A percentile compares a stretch with the other conserved stretches of the same genome.
These are phyloP conservation scores for Phytopythium kandeliae DNA, from an alignment of 352 stramenopile species.

Conservation along the genomic window DNA sequence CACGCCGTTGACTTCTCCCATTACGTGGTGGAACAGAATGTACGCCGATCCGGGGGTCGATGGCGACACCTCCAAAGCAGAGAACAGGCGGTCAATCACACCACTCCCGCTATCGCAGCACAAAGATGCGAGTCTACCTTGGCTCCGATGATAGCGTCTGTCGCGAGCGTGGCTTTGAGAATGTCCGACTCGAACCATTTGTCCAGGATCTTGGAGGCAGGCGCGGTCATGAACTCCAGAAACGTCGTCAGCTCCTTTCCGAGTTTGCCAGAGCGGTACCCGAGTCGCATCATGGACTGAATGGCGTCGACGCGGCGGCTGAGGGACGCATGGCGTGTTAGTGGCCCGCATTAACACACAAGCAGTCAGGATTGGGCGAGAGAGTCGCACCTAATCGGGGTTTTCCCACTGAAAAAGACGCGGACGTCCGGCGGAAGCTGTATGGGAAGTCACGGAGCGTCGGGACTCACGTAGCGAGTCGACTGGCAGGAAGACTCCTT, in stretches of 20 bases:
- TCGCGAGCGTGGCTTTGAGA: slow-evolving; percentile 89
- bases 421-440: slow-evolving; percentile 69
- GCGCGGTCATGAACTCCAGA: slow-evolving; percentile 85
- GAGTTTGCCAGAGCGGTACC: slow-evolving; percentile 59
- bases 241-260: slow-evolving; percentile 76
- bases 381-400: slow-evolving; percentile 26
- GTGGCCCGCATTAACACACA: too few relatives aligned
- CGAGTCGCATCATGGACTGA: slow-evolving; percentile 56
- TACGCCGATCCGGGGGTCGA: slow-evolving; percentile 86
- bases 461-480: neutral
- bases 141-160: slow-evolving; percentile 88
- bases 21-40: slow-evolving; percentile 90
- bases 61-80: slow-evolving; percentile 55
- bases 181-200: slow-evolving; percentile 90
- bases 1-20: slow-evolving; percentile 86
- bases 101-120: too few relatives aligned
- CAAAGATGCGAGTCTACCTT: slow-evolving; percentile 33
- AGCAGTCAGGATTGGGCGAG: neutral
- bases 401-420: slow-evolving; percentile 49
- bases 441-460: too few relatives aligned
- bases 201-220: slow-evolving; percentile 83
- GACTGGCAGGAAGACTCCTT: too few relatives aligned
- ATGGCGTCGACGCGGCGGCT: slow-evolving; percentile 62
- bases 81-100: neutral
- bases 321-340: too few relatives aligned